Evolutionary conservation across 768 basidiomycete species (phyloP), one percentile per base, ranked within the genome.

Genomic region (Saitozyma podzolica): DNA sequence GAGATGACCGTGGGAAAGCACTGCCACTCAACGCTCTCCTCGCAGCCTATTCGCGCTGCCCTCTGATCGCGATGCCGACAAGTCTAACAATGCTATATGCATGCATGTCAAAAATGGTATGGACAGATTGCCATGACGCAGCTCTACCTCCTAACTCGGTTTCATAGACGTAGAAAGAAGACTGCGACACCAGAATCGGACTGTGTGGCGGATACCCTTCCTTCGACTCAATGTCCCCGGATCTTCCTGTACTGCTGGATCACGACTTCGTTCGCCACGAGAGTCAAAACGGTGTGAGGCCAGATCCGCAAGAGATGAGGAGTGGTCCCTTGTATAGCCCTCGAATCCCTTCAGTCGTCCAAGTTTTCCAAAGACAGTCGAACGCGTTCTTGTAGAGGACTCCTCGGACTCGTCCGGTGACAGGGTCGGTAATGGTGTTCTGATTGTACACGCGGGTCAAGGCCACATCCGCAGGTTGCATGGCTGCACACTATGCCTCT

Each of bases 291-390:
- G 9, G 93, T 93, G 78, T 93, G 91, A 40, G 92, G 94, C 14
- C 89, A 90, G 74, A 95, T 95, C 43, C 93, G 85, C 70, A 94
- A 74, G 80, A 96, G 91, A 79, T 97, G 95, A 3, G 95, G 94
- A 0, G 91, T 91, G 2, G 92, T 86, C 92, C 94, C 83, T 97
- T 97, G 82, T 99, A 99, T 89, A 89, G 91, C n/a, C 92, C 96
- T 20, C 85, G 82, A 9, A 92, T 80, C 40, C 96, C 96, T 81
- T 99, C 96, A 0, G 88, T 82, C 76, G 87, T 87, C 67, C 91
- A 85, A 0, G 96, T 99, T 83, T 96, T 97, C 91, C 90, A 95
- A 54, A 99, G 82, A 81, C 95, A 97, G 71, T 97, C 93, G 70
- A 97, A 87, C 4, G 94, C 94, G 74, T 89, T 93, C 78, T 85